Conservation (phyloP, 345 rosid genomes). For the Bruguiera gymnorhiza region DNA sequence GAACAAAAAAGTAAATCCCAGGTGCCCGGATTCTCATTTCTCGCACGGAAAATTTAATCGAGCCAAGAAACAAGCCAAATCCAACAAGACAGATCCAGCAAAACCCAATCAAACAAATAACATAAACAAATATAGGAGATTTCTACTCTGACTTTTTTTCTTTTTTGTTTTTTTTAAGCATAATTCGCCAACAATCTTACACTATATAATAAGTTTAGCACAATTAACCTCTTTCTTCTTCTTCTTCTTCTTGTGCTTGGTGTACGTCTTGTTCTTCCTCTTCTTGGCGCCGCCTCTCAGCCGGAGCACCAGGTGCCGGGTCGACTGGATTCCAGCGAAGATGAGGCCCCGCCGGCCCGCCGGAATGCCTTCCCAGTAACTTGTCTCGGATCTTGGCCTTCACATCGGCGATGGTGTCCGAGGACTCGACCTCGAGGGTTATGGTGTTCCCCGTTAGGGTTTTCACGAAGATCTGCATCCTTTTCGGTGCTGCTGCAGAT, state of each 20-base stretch:
- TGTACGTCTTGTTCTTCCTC: neutral
- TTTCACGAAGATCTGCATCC: constrained; percentile 3
- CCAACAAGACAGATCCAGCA: too few relatives aligned
- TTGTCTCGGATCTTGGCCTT: neutral
- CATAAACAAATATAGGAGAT: too few relatives aligned
- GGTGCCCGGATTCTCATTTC: too few relatives aligned
- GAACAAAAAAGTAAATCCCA: too few relatives aligned
- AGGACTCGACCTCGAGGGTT: constrained; percentile 1
- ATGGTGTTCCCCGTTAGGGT: constrained; percentile 1
- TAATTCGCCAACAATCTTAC: too few relatives aligned
- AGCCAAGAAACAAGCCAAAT: too few relatives aligned
- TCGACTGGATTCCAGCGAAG: constrained; percentile 32
- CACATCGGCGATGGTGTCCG: neutral
- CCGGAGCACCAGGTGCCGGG: constrained; percentile 39
- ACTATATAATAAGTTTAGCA: too few relatives aligned
- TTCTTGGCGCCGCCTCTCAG: constrained; percentile 36
- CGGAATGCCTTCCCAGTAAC: neutral
- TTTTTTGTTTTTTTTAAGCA: neutral
- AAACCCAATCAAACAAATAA: too few relatives aligned
- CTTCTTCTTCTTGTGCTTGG: neutral
- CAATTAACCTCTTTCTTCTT: neutral
- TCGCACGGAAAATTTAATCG: too few relatives aligned
- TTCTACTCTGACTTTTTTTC: neutral
- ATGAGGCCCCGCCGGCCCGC: neutral
- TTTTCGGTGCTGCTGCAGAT: neutral